These are phyloP conservation scores for Auricularia sp. DNA, from an alignment of 768 basidiomycete species.

Conservation along the genomic window DNA sequence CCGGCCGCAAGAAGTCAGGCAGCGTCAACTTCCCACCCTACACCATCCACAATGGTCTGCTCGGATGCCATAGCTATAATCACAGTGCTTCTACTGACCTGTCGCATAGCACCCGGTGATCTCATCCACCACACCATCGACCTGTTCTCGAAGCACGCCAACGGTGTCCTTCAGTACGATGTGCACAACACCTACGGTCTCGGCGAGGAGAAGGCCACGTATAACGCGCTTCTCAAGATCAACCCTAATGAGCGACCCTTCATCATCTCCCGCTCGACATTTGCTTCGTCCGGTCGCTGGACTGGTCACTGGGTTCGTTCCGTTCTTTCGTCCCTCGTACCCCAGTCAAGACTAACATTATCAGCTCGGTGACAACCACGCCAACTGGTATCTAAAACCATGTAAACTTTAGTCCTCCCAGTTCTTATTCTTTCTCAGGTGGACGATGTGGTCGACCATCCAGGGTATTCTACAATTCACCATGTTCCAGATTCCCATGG, in stretches of 20 bases:
- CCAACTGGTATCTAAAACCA: conserved; percentile 37
- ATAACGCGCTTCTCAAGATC: conserved; percentile 45
- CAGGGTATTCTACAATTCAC: conserved; percentile 21
- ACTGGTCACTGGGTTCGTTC: conserved; percentile 57
- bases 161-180: conserved; percentile 54
- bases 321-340: neutral
- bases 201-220: conserved; percentile 60
- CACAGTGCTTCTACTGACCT: neutral
- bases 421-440: conserved; percentile 2
- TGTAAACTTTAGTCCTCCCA: no score
- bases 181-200: conserved; percentile 62
- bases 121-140: conserved; percentile 47
- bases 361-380: conserved; percentile 68
- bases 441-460: conserved; percentile 18
- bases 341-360: neutral
- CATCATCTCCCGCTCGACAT: conserved; percentile 59
- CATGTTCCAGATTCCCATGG: conserved; percentile 21
- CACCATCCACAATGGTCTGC: conserved; percentile 57
- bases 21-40: conserved; percentile 49
- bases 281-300: conserved; percentile 58
- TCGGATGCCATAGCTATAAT: neutral
- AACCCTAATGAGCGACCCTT: conserved; percentile 56
- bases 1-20: neutral
- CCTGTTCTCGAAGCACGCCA: conserved; percentile 59
- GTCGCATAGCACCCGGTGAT: conserved; percentile 32